phyloP scores from a whole-genome alignment of 169 alveolate species.

The Perkinsus chesapeaki region DNA sequence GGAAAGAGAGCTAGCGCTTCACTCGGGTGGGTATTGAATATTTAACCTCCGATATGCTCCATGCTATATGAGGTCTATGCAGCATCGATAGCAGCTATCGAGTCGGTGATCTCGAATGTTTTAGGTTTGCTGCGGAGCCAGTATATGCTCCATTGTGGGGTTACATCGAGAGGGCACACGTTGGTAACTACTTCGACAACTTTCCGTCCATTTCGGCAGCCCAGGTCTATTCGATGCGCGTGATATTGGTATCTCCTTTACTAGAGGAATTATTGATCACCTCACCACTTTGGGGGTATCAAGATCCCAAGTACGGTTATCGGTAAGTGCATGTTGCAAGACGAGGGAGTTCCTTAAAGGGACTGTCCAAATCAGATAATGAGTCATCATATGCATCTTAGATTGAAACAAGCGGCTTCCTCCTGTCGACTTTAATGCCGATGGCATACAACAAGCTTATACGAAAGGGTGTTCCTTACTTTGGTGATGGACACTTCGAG shows the following conservation, averaged over 20 bases:
- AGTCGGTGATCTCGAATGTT: not conserved
- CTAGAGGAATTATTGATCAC: not conserved
- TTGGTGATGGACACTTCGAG: not conserved
- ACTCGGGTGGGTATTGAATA: not conserved
- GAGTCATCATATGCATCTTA: too few species aligned
- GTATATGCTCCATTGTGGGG: not conserved
- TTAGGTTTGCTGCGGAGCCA: not conserved
- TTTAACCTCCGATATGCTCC: not conserved
- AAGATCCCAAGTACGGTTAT: not conserved
- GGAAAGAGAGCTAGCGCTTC: not conserved
- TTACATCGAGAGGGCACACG: not conserved
- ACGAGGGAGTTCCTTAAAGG: not conserved
- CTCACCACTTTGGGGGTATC: not conserved
- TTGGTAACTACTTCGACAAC: not conserved
- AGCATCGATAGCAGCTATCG: not conserved
- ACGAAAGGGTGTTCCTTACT: not conserved
- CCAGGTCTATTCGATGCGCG: not conserved
- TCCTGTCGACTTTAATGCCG: not conserved
- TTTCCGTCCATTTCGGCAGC: not conserved
- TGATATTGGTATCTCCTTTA: not conserved
- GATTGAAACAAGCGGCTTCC: not conserved
- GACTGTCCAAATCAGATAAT: too few species aligned
- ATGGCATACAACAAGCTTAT: not conserved
- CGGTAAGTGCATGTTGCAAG: not conserved
- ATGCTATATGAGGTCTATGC: not conserved